phyloP scores from a whole-genome alignment of 2,329 filamentous ascomycete genomes.

The Colletotrichum brevisporum region DNA sequence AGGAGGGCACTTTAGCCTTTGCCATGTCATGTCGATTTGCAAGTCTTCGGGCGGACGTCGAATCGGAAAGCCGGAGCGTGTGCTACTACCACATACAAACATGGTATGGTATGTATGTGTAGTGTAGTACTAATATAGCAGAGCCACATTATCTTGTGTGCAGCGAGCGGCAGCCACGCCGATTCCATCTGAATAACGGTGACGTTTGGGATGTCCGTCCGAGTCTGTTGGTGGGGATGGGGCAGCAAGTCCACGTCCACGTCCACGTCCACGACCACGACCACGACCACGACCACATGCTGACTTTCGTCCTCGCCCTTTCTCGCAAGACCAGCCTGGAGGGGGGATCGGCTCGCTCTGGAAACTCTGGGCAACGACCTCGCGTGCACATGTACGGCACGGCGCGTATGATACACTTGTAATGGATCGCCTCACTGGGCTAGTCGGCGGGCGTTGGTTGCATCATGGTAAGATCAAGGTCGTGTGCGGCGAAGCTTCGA shows the following conservation, averaged over 20 bases:
- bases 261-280: no score
- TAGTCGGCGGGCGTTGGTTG: slow-evolving; percentile 12
- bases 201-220: slow-evolving; percentile 24
- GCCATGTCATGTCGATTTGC: slow-evolving; percentile 26
- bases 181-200: slow-evolving; percentile 39
- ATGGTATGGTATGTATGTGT: no score
- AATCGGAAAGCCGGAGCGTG: slow-evolving; percentile 29
- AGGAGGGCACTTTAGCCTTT: slow-evolving; percentile 16
- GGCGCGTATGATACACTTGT: no score
- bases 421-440: not conserved
- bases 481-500: slow-evolving; percentile 5
- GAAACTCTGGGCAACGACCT: slow-evolving; percentile 20
- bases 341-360: slow-evolving; percentile 3
- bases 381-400: not conserved
- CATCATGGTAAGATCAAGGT: slow-evolving; percentile 15
- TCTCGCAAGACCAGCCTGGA: slow-evolving; percentile 27
- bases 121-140: not conserved
- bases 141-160: slow-evolving; percentile 5
- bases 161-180: slow-evolving; percentile 27
- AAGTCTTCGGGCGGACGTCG: slow-evolving; percentile 7
- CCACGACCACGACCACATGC: no score
- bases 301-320: slow-evolving; percentile 6
- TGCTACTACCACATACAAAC: not conserved
- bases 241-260: no score
- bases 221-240: slow-evolving; percentile 13